phyloP scores from a whole-genome alignment of 306 rosid species.

The Prosopis cineraria region DNA sequence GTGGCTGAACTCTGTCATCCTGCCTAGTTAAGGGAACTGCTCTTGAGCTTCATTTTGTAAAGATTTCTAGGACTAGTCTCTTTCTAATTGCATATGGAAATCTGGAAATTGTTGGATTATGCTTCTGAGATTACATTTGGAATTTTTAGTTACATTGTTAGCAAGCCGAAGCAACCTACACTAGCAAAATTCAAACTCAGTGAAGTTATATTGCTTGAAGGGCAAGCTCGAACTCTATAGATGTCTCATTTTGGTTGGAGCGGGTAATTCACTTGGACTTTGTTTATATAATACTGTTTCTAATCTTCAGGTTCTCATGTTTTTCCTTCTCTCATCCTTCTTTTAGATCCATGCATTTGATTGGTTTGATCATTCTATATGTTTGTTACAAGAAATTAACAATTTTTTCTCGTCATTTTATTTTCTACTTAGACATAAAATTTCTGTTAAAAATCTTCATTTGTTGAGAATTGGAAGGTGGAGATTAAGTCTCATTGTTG shows the following conservation, averaged over 20 bases:
- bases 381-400: not conserved
- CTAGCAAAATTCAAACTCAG: constrained; percentile 45
- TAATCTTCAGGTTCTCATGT: not conserved
- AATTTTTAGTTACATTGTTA: no score
- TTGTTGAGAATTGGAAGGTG: constrained; percentile 19
- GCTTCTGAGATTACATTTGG: no score
- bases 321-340: not conserved
- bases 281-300: constrained; percentile 15
- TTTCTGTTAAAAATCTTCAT: not conserved
- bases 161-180: constrained; percentile 44
- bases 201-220: constrained; percentile 81
- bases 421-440: not conserved
- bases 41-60: no score
- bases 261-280: constrained; percentile 58
- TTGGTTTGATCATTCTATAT: not conserved
- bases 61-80: no score
- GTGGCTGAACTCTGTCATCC: no score
- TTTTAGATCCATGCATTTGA: not conserved
- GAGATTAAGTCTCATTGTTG: constrained; percentile 29
- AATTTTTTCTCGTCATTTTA: not conserved
- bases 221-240: constrained; percentile 79
- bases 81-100: no score
- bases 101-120: no score
- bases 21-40: no score
- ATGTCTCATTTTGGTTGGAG: constrained; percentile 92